A percentile compares a stretch with the other conserved stretches of the same genome.
These are phyloP conservation scores for Vaccinium macrocarpon DNA, from an alignment of 148 eudicot genomes.

Conservation along the genomic window DNA sequence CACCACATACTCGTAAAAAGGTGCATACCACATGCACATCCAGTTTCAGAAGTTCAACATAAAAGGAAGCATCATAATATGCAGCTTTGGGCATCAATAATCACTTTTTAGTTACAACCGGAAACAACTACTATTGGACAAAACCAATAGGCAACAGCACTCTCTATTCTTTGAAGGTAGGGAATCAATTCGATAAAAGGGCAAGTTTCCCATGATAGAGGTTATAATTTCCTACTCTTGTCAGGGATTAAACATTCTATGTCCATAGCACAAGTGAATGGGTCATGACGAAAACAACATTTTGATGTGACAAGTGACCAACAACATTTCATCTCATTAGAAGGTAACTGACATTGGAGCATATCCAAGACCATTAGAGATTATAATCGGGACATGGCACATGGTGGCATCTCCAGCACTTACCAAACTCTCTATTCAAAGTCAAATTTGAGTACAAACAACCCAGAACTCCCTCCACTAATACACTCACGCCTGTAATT, in stretches of 20 bases:
- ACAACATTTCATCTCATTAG: background rate
- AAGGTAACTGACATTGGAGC: background rate
- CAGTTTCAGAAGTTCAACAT: background rate
- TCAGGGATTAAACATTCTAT: background rate
- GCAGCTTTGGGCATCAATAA: background rate
- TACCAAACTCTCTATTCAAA: background rate
- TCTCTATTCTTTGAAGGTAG: background rate
- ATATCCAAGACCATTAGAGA: background rate
- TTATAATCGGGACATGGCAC: background rate
- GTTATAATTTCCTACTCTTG: background rate
- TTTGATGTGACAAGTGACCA: background rate
- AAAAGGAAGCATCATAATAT: background rate
- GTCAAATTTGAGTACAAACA: background rate
- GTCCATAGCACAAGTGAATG: background rate
- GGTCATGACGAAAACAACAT: background rate
- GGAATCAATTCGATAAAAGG: background rate
- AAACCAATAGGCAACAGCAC: background rate
- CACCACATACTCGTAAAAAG: background rate
- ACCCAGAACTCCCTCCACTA: background rate
- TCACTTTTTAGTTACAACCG: background rate
- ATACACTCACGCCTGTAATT: background rate
- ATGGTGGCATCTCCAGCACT: background rate
- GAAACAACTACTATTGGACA: background rate
- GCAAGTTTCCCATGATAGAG: background rate
- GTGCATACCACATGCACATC: background rate